These are phyloP conservation scores for Umbelopsis vinacea DNA, from an alignment of 192 early-diverging fungal species.

Conservation along the genomic window DNA sequence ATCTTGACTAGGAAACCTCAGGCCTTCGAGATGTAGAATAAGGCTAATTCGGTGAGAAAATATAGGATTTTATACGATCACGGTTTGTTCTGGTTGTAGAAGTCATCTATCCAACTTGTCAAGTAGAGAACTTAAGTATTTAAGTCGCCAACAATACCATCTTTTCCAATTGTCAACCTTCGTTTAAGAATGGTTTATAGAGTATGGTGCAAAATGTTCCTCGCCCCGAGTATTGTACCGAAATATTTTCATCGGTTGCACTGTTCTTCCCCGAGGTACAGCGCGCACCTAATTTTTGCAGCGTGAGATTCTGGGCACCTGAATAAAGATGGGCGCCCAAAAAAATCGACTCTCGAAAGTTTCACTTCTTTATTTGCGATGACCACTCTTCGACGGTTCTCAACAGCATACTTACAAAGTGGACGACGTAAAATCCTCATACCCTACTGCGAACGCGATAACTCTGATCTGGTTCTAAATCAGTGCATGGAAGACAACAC, in stretches of 20 bases:
- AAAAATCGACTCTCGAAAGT: background rate
- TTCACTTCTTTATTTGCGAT: background rate
- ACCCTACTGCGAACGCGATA: constrained; percentile 8
- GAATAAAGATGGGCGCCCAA: background rate
- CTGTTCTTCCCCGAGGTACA: constrained; percentile 3
- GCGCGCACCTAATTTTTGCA: background rate
- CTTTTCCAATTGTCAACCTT: too few relatives aligned
- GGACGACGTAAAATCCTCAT: constrained; percentile 10
- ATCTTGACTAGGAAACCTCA: too few relatives aligned
- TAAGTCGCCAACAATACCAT: too few relatives aligned
- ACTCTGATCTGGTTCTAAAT: constrained; percentile 2
- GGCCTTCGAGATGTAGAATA: too few relatives aligned
- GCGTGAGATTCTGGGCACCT: background rate
- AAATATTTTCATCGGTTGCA: background rate
- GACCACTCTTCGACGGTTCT: constrained; percentile 12
- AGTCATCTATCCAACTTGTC: background rate
- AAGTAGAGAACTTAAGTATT: background rate
- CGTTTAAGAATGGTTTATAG: too few relatives aligned
- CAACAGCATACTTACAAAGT: constrained; percentile 10
- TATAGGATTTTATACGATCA: too few relatives aligned
- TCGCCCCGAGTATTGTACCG: constrained; percentile 15
- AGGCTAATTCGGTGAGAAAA: too few relatives aligned
- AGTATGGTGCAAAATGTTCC: background rate
- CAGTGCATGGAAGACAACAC: constrained; percentile 1
- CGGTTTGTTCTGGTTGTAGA: too few relatives aligned